Evolutionary conservation across 108 stramenopile species (phyloP), one percentile per base, ranked within the genome.

Genomic region (Pseudonitzschia pungens): DNA sequence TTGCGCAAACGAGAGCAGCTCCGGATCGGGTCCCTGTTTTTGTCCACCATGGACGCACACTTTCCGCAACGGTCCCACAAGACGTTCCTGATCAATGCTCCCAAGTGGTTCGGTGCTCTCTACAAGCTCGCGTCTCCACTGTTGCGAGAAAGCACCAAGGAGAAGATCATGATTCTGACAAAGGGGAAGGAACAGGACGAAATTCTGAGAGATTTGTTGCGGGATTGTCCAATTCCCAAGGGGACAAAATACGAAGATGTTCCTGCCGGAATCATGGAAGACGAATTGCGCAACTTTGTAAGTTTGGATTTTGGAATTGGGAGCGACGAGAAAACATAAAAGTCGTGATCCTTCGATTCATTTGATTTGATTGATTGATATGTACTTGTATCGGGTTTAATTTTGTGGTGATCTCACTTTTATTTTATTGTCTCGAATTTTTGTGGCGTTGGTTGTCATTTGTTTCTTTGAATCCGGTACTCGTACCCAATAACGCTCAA

Each of bases 51-150:
- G 84, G 84, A 83, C 20, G 41, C 68, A 27, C 86, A 93, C 75
- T 93, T 87, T 71, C 92, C 92, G 18, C 85, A 87, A 59, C 73
- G 92, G 65, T 78, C 83, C 27, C 78, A 86, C 77, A 81, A 81
- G 55, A 93, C 92, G 10, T 68, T 91, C 5, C 66, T 93, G 3
- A 75, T 93, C 36, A 93, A 93, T 77, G 82, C 92, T 10, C 92
- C 92, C 21, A 72, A 63, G 29, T 93, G 92, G 92, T 89, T 93
- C 68, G 75, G 79, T 59, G 74, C 74, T 2, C 33, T 90, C 53
- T 93, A 86, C 69, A 83, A 82, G 66, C 41, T 89, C 7, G 77
- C 90, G 44, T 78, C 84, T 60, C 92, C 92, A 4, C 22, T 93
- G 50, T 63, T 93, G 58, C 72, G 92, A 45, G 89, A 89, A 64